Evolutionary conservation across 2,329 filamentous ascomycete genomes (phyloP).

Genomic region (Alternaria tenuissima): DNA sequence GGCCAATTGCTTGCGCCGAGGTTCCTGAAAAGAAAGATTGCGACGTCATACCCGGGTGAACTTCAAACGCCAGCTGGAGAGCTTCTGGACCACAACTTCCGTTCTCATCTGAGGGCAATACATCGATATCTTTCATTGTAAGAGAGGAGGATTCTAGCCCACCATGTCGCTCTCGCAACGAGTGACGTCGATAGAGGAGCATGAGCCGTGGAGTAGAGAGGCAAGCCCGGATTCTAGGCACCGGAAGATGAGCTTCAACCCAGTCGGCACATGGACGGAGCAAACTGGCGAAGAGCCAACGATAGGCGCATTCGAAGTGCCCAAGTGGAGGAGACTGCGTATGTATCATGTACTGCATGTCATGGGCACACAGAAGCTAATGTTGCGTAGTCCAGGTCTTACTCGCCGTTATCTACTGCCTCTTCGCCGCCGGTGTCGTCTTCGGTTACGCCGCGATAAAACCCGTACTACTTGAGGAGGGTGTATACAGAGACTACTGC

Average conservation of each 20-base stretch:
- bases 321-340: conserved; percentile 62
- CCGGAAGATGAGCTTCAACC: conserved; percentile 60
- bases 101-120: neutral
- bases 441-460: conserved; percentile 55
- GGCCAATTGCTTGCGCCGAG: conserved; percentile 11
- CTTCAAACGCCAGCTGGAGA: conserved; percentile 3
- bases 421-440: conserved; percentile 71
- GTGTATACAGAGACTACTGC: conserved; percentile 49
- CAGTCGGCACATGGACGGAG: conserved; percentile 57
- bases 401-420: conserved; percentile 74
- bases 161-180: conserved; percentile 52
- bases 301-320: conserved; percentile 63
- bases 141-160: conserved; percentile 7
- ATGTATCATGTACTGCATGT: conserved; percentile 34
- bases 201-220: conserved; percentile 51
- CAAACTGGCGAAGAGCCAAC: conserved; percentile 50
- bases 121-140: neutral
- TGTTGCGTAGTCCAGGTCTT: conserved; percentile 69
- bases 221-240: conserved; percentile 50
- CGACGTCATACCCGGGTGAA: conserved; percentile 23
- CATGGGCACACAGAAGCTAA: conserved; percentile 21
- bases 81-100: neutral
- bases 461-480: conserved; percentile 49
- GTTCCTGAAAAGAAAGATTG: conserved; percentile 1
- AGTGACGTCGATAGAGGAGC: conserved; percentile 52